phyloP scores from a whole-genome alignment of 1,139 yeast species.

The Lodderomyces orthopsilosis region DNA sequence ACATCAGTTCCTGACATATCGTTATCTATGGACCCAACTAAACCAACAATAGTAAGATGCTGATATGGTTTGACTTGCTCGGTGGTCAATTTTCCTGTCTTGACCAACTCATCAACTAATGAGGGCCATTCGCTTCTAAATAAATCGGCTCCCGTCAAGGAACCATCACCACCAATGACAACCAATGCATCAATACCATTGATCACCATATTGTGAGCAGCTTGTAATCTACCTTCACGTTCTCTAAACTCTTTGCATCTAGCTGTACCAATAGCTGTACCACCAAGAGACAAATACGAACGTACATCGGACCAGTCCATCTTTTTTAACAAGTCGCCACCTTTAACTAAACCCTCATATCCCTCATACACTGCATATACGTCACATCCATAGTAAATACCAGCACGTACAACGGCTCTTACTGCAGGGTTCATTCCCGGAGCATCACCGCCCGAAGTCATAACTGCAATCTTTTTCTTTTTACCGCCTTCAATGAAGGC shows the following conservation, averaged over 20 bases:
- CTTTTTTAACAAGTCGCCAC: slow-evolving; percentile 71
- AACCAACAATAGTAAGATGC: slow-evolving; percentile 85
- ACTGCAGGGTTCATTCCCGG: slow-evolving; percentile 98
- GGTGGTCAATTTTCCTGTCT: slow-evolving; percentile 50
- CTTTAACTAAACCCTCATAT: slow-evolving; percentile 87
- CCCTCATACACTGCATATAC: slow-evolving; percentile 96
- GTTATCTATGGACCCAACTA: slow-evolving; percentile 95
- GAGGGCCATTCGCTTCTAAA: slow-evolving; percentile 95
- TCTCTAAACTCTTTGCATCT: slow-evolving; percentile 84
- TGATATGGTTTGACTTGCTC: slow-evolving; percentile 60
- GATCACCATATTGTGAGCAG: slow-evolving; percentile 78
- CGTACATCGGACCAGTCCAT: slow-evolving; percentile 93
- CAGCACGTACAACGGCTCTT: slow-evolving; percentile 89
- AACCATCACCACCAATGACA: slow-evolving; percentile 99
- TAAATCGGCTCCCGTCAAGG: slow-evolving; percentile 93
- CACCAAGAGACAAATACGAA: slow-evolving; percentile 88
- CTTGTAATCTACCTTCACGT: slow-evolving; percentile 76
- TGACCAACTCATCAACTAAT: slow-evolving; percentile 66
- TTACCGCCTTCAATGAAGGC: slow-evolving; percentile 16
- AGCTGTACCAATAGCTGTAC: slow-evolving; percentile 96
- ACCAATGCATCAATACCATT: slow-evolving; percentile 93
- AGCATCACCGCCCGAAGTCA: slow-evolving; percentile 99
- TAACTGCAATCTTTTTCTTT: slow-evolving; percentile 75
- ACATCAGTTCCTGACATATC: slow-evolving; percentile 97
- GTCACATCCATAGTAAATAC: slow-evolving; percentile 85